phyloP scores from a whole-genome alignment of 495 filamentous ascomycete genomes.

The Pyronema omphalodes region DNA sequence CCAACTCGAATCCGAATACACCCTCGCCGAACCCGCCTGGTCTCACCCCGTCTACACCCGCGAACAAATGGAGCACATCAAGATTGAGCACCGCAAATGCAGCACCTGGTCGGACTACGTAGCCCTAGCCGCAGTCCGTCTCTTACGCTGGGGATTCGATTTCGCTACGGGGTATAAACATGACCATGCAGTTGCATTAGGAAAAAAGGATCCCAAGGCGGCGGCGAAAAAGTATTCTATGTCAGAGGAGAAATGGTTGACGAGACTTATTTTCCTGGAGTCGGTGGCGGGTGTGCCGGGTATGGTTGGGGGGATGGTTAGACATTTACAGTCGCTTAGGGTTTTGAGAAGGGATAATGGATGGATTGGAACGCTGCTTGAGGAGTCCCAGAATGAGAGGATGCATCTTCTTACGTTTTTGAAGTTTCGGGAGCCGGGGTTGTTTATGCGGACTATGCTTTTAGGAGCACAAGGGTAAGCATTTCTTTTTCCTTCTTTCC shows the following conservation, averaged over 20 bases:
- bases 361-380: slow-evolving; percentile 92
- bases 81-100: slow-evolving; percentile 47
- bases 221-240: slow-evolving; percentile 37
- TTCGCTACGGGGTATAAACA: slow-evolving; percentile 54
- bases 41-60: slow-evolving; percentile 44
- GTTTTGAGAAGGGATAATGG: slow-evolving; percentile 84
- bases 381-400: slow-evolving; percentile 87
- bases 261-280: slow-evolving; percentile 81
- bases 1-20: slow-evolving; percentile 8
- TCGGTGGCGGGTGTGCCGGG: slow-evolving; percentile 85
- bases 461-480: slow-evolving; percentile 64
- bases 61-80: slow-evolving; percentile 42
- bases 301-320: slow-evolving; percentile 88
- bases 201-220: slow-evolving; percentile 25
- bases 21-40: slow-evolving; percentile 37
- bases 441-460: slow-evolving; percentile 52
- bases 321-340: slow-evolving; percentile 68
- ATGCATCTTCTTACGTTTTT: slow-evolving; percentile 95
- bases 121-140: slow-evolving; percentile 41
- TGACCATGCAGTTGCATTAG: slow-evolving; percentile 31
- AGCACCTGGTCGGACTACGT: slow-evolving; percentile 49
- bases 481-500: slow-evolving; percentile 39
- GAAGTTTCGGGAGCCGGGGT: slow-evolving; percentile 72
- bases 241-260: slow-evolving; percentile 60
- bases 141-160: slow-evolving; percentile 51